phyloP scores from a whole-genome alignment of 257 asterid genomes.

The Solanum lycopersicoides region DNA sequence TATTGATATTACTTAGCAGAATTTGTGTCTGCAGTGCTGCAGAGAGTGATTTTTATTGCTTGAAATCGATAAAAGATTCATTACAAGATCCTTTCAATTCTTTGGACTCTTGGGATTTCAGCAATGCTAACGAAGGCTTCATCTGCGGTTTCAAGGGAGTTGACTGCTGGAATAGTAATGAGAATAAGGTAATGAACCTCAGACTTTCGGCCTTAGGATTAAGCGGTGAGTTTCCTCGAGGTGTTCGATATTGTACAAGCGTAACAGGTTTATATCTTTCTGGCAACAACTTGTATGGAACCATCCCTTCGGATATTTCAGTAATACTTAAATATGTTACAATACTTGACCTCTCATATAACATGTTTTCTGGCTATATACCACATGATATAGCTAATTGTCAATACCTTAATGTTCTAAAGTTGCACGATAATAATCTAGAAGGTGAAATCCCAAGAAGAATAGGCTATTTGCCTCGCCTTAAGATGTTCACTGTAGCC shows the following conservation, averaged over 20 bases:
- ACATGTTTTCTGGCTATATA: slow-evolving; percentile 7
- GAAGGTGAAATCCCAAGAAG: slow-evolving; percentile 3
- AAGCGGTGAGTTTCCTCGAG: slow-evolving; percentile 11
- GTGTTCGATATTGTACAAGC: background rate
- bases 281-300: slow-evolving; percentile 4
- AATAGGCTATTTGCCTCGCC: background rate
- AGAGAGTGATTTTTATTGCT: background rate
- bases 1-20: background rate
- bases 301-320: slow-evolving; percentile 4
- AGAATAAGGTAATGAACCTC: slow-evolving; percentile 4
- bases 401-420: background rate
- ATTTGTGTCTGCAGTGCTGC: background rate
- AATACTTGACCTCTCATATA: slow-evolving; percentile 9
- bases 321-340: background rate
- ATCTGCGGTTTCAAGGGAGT: slow-evolving; percentile 1
- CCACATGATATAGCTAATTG: slow-evolving; percentile 2
- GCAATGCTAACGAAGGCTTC: background rate
- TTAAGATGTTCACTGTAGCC: background rate
- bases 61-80: background rate
- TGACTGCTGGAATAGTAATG: slow-evolving; percentile 4
- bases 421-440: background rate
- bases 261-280: slow-evolving; percentile 12
- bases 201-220: background rate
- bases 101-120: slow-evolving; percentile 6
- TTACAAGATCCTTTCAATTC: slow-evolving; percentile 9